phyloP scores from a whole-genome alignment of 257 asterid species.

The Solanum chiquidenum region DNA sequence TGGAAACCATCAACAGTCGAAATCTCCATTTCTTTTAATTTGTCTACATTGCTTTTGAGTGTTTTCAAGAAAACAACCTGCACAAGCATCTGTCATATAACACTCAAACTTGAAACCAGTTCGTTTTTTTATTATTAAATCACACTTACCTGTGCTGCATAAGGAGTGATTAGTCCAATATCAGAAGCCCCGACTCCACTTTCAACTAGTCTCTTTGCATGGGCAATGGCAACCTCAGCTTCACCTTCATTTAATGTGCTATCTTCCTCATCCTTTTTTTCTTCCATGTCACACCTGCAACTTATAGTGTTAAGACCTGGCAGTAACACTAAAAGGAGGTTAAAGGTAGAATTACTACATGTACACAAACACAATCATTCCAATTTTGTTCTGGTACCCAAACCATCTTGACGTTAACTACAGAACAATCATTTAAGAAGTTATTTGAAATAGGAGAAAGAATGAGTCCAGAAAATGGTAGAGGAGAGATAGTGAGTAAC shows the following conservation, averaged over 20 bases:
- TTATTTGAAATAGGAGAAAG: neutral
- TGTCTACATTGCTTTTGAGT: slow-evolving; percentile 64
- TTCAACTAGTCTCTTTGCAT: slow-evolving; percentile 77
- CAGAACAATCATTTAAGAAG: neutral
- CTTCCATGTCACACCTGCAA: slow-evolving; percentile 94
- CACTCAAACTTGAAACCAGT: neutral
- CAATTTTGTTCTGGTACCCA: neutral
- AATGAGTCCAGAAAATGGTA: neutral
- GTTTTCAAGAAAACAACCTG: slow-evolving; percentile 79
- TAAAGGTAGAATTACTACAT: neutral
- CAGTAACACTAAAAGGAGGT: neutral
- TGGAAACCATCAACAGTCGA: slow-evolving; percentile 98
- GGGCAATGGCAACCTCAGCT: slow-evolving; percentile 82
- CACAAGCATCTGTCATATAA: neutral
- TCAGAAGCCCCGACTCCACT: slow-evolving; percentile 74
- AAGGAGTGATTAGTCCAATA: slow-evolving; percentile 84
- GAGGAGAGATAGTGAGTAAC: neutral
- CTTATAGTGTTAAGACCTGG: neutral
- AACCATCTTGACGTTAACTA: neutral
- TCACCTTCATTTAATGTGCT: slow-evolving; percentile 93
- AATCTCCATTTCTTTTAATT: slow-evolving; percentile 77
- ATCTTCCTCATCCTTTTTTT: slow-evolving; percentile 93
- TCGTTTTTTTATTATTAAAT: neutral
- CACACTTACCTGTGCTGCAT: slow-evolving; percentile 79
- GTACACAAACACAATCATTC: neutral